Evolutionary conservation across 2,329 filamentous ascomycete genomes (phyloP), one percentile per base, ranked within the genome.

Genomic region (Phialophora tarda): DNA sequence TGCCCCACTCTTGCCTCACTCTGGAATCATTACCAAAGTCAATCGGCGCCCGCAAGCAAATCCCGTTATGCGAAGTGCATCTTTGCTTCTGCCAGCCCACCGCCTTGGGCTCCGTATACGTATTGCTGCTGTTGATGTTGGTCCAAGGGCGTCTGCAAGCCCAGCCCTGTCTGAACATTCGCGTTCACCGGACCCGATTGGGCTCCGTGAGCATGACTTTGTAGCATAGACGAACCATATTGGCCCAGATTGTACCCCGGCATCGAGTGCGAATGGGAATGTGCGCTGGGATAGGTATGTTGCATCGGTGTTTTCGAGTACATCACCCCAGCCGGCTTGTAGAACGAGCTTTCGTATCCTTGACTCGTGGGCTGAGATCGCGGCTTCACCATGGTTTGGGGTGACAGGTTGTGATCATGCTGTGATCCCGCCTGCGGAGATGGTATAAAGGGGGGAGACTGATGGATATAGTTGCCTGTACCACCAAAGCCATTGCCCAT

Each of bases 391-490:
- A 67, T 58, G 23, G 30, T 58, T 14, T 68, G 65, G 3, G 65
- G 65, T 11, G 68, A 70, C 3, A 68, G 57, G 23, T 50, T 63
- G 47, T 69, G 62, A 23, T 63, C 58, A 12, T 66, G 59, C 32
- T 34, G 53, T 21, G 34, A 32, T 41, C 48, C 41, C 41, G 38
- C 38, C 14, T 58, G 38, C 21, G 48, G 41, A 34, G 63, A 30
- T 3, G 53, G 34, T 12, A 68, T 66, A 48, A 63, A 68, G 4
- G 50, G 24, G 24, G 41, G 59, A 59, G 58, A 61, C 41, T 62
- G 63, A 17, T 63, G 53, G n/a, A 28, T 21, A 53, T 62, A 63
- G 23, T 32, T 24, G n/a, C n/a, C 51, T 17, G 56, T 41, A 28
- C n/a, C 61, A 24, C 47, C 32, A 24, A 64, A 70, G 11, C 53